Evolutionary conservation across 2,329 filamentous ascomycete species (phyloP), one percentile per base, ranked within the genome.

Genomic region (Leptographium flavum): DNA sequence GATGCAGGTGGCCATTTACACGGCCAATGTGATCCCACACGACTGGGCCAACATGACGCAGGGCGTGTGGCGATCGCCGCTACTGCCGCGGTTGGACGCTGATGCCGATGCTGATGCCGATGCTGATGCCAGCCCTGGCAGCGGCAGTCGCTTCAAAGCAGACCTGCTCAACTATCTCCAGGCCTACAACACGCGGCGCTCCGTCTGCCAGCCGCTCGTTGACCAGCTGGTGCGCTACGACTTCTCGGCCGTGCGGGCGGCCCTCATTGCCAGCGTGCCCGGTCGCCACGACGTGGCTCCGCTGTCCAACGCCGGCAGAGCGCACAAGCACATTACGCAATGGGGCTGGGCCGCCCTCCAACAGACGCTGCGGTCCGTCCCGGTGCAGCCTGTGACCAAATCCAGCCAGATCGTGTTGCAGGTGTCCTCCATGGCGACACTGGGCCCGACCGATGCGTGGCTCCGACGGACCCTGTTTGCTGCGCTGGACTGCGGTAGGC

Each of bases 21-120:
- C 87, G 0, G 86, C 87, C 17, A 94, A 94, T 54, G 87, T 94
- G 81, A 90, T 94, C n/a, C 57, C 71, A 4, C 78, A 80, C 45
- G 87, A 94, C 59, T 94, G 87, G 87, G 73, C 69, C 2, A 92
- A 92, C 53, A 84, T 94, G 83, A 83, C 80, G 1, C 87, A 94
- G 58, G 86, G 77, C 1, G 74, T 84, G 5, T 94, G 87, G 87
- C 69, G 65, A 42, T 90, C 85, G 0, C 85, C 85, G 1, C 57
- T 74, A 2, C 73, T 94, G 1, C 79, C 83, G 1, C 60, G 8
- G 17, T 17, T 13, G 48, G 10, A 47, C 55, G 5, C 53, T 51
- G 4, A 57, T 73, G 19, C 22, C 7, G 25, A 39, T 5, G 10
- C 2, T 3, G n/a, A 8, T 7, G 13, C n/a, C n/a, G 17, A 11